A percentile compares a stretch with the other conserved stretches of the same genome.
phyloP scores from a whole-genome alignment of 495 filamentous ascomycete genomes.

The Aspergillus biplanus region DNA sequence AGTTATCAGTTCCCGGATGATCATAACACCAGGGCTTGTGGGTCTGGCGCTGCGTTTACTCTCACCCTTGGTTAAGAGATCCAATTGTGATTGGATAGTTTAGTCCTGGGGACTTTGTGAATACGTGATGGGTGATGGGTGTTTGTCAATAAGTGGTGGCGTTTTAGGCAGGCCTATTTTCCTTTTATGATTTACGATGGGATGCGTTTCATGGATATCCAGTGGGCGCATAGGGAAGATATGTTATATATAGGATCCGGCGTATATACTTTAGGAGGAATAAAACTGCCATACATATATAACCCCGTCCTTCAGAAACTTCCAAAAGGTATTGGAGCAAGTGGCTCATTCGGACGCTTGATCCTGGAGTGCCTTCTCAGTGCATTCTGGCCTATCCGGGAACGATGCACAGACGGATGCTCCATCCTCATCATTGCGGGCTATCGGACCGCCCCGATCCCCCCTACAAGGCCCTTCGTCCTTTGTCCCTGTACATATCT shows the following conservation, averaged over 20 bases:
- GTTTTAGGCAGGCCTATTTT: not conserved
- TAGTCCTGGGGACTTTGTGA: not conserved
- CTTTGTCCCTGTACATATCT: too few species aligned
- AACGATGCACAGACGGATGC: too few species aligned
- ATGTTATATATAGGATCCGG: not conserved
- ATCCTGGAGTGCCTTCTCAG: too few species aligned
- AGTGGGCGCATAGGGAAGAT: not conserved
- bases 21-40: slow-evolving; percentile 36
- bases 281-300: not conserved
- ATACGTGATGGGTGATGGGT: too few species aligned
- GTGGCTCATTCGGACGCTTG: too few species aligned
- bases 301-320: too few species aligned
- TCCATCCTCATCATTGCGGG: too few species aligned
- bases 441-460: too few species aligned
- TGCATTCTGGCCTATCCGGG: too few species aligned
- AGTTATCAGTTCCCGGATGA: slow-evolving; percentile 42
- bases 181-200: not conserved
- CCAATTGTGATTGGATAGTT: not conserved
- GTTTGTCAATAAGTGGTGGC: too few species aligned
- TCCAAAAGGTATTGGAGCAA: too few species aligned
- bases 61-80: slow-evolving; percentile 33
- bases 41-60: slow-evolving; percentile 27
- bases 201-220: not conserved
- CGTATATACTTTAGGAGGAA: not conserved
- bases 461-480: too few species aligned